Percentiles rank a stretch among this genome's conserved stretches.
These are phyloP conservation scores for Kwoniella shivajii DNA, from an alignment of 1,284 basidiomycete genomes.

Conservation along the genomic window DNA sequence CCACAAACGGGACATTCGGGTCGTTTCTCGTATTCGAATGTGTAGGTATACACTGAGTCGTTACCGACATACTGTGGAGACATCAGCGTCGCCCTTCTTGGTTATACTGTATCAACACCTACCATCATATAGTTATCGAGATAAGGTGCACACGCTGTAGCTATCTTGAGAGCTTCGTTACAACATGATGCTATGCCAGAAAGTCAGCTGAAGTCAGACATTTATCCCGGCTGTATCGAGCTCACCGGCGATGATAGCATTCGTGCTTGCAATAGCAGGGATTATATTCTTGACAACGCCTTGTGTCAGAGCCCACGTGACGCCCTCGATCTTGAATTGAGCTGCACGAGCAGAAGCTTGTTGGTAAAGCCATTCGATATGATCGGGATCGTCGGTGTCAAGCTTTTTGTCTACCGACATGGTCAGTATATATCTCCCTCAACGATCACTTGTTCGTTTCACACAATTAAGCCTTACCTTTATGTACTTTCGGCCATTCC, in stretches of 20 bases:
- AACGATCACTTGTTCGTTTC: too few species aligned
- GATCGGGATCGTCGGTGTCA: constrained; percentile 94
- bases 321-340: constrained; percentile 94
- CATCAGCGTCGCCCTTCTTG: background rate
- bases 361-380: constrained; percentile 91
- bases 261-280: constrained; percentile 94
- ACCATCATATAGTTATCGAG: constrained; percentile 99
- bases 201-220: background rate
- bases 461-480: constrained; percentile 56
- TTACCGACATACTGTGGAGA: constrained; percentile 71
- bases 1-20: constrained; percentile 97
- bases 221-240: background rate
- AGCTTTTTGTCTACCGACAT: constrained; percentile 93
- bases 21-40: constrained; percentile 92
- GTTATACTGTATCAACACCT: constrained; percentile 37
- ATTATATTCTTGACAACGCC: constrained; percentile 99
- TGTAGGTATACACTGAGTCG: constrained; percentile 95
- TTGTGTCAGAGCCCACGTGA: constrained; percentile 96
- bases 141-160: constrained; percentile 88
- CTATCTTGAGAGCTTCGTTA: constrained; percentile 99
- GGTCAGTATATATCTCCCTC: background rate
- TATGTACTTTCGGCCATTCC: constrained; percentile 92
- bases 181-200: constrained; percentile 82
- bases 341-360: constrained; percentile 78
- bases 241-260: constrained; percentile 88